Evolutionary conservation across 129 eudicot genomes (phyloP).

Genomic region (Helianthus tuberosus): DNA sequence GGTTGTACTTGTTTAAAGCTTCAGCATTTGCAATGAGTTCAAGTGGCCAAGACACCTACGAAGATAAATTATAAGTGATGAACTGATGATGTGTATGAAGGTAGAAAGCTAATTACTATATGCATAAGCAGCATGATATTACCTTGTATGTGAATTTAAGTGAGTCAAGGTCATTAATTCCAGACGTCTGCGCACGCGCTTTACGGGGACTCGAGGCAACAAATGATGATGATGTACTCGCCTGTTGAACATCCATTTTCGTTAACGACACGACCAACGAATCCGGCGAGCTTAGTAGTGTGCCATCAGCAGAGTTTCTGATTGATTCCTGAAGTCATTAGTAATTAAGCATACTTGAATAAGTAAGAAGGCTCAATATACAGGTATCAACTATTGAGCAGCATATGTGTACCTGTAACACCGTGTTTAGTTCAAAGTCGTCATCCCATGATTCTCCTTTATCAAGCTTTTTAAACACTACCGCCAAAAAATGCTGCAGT

Average conservation of each 20-base stretch:
- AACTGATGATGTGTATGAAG: conserved; percentile 18
- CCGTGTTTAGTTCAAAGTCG: conserved; percentile 91
- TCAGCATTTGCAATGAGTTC: conserved; percentile 91
- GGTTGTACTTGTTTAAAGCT: conserved; percentile 90
- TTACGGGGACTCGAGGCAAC: conserved; percentile 70
- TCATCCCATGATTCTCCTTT: conserved; percentile 97
- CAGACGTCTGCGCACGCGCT: conserved; percentile 50
- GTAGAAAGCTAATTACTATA: conserved; percentile 3
- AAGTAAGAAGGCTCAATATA: conserved; percentile 1
- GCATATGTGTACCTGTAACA: conserved; percentile 63
- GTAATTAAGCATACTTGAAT: conserved; percentile 12
- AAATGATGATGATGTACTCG: conserved; percentile 26
- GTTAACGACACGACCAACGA: conserved; percentile 79
- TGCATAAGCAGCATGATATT: conserved; percentile 13
- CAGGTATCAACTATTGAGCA: conserved; percentile 4
- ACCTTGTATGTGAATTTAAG: conserved; percentile 93
- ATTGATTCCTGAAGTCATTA: conserved; percentile 77
- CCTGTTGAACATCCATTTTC: conserved; percentile 50
- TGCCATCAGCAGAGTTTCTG: conserved; percentile 84
- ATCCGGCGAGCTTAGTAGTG: conserved; percentile 77
- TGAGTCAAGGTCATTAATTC: conserved; percentile 78
- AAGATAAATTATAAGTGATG: conserved; percentile 15
- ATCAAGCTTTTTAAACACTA: conserved; percentile 79
- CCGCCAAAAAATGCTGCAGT: conserved; percentile 87
- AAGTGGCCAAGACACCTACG: conserved; percentile 94